Evolutionary conservation across 805 yeast species (phyloP), one percentile per base, ranked within the genome.

Genomic region (Ascoidea asiatica): DNA sequence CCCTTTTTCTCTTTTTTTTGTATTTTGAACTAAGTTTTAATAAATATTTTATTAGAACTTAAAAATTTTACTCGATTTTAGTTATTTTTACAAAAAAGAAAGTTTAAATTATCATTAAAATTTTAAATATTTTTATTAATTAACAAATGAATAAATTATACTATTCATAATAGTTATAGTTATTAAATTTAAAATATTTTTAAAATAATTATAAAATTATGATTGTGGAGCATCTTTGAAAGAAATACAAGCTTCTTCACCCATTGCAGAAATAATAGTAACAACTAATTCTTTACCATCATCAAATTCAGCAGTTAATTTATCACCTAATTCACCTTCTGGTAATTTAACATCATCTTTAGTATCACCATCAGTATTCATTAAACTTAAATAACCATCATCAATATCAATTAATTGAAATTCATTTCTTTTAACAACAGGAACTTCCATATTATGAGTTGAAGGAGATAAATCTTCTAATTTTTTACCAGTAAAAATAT

Each of bases 401-500:
- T 92, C 98, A 63, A 92, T 88, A 77, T 92, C 95, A 72, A 90
- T 84, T 69, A 83, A 85, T 77, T 86, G 95, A 83, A 54, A 92
- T 79, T 92, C 98, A 59, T 81, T 77, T 81, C 98, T 94, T 65
- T 70, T 65, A 62, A 92, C 98, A 69, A 87, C 81, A 73, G 98
- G 98, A 67, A 90, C 97, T 74, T 90, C 97, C 97, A 92, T 89
- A 77, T 92, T 92, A 81, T 92, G 98, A 76, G 98, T 92, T 54
- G 98, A 92, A 74, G 98, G 98, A 59, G 98, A 92, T 70, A 92
- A 84, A 75, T 92, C 98, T 81, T 92, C 98, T 72, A 89, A 81
- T 79, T 92, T 92, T 89, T 92, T 92, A 72, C 86, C 84, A 63
- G 98, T 92, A 90, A 92, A 92, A 70, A 92, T 90, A 71, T 92